Evolutionary conservation across 2,329 filamentous ascomycete genomes (phyloP), one percentile per base, ranked within the genome.

Genomic region (Paecilomyces variotii): DNA sequence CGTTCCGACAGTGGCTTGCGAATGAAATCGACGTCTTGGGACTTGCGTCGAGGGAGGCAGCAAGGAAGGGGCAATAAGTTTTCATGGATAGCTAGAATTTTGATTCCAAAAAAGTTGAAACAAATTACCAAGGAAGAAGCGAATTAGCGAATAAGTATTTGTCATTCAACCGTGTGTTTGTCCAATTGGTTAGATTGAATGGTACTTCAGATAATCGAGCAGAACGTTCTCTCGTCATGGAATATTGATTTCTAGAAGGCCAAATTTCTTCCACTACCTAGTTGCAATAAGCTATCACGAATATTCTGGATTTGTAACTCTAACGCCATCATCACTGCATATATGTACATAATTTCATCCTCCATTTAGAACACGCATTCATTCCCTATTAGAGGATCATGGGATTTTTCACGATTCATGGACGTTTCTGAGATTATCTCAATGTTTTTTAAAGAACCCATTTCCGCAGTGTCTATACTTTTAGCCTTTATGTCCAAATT

Each of bases 1-100:
- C 83, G 1, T 83, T 87, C 65, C 82, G 84, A 67, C 77, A 80
- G 63, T 87, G 84, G 83, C 74, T 87, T 52, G 81, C 83, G 4
- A 78, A 74, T 35, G 83, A 83, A 64, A 74, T 87, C 35, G 79
- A 82, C 27, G 72, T 82, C 6, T 71, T 87, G 61, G 78, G 79
- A 52, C 74, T 79, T 35, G 81, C 80, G 26, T 81, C 69, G 25
- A 70, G 68, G 62, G 70, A 73, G 59, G 68, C 61, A n/a, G 65
- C 70, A 59, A 71, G 70, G 64, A 70, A 69, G 61, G 10, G 65
- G 66, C 4, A 12, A 64, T 61, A 54, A 63, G 54, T 62, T 9
- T 45, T n/a, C 39, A 24, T n/a, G n/a, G 57, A 58, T 64, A 64
- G 51, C 52, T 35, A 50, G 34, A 54, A 58, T 39, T 54, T 56